Base-by-base conservation (phyloP, 2,329 filamentous ascomycete genomes). In the Orbilia quercus region DNA sequence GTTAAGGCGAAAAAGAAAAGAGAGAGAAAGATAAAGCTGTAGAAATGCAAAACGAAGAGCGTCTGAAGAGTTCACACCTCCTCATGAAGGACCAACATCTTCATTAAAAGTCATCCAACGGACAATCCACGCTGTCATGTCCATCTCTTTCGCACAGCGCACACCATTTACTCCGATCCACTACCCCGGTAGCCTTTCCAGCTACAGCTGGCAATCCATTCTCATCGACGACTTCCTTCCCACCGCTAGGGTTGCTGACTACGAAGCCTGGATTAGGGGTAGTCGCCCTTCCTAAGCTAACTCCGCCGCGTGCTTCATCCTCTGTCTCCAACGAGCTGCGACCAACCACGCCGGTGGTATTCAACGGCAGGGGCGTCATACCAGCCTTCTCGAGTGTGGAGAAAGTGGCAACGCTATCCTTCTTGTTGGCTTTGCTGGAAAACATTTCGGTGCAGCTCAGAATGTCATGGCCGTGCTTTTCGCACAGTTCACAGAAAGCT, bases 121-220 rank as follows among this genome's bases (percentile, higher is more conserved):
- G 92, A 81, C 93, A 96, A 81, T 96, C 92, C 74, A 96, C 93
- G 79, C 94, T 97, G 81, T 97, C 91, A 80, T 99, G 95, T 12
- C 95, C 95, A 79, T 99, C 95, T 75, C 91, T 88, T 83, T 99
- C 95, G 80, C 95, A 99, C 47, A 98, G 84, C 14, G 95, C 95
- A 81, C 95, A 99, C 95, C 95, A 99, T 82, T 96, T 97, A 75
- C 89, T 87, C 62, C 89, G 87, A 78, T 98, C 92, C 76, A 94
- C 84, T 50, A 91, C 83, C 0, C 90, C 90, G 63, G 88, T 92
- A 76, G 89, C 87, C 82, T 92, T 94, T 58, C 91, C 91, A 2
- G 91, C 89, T 22, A 91, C 85, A 1, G 91, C 89, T 1, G 70
- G 55, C 42, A 67, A 1, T 87, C 88, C 59, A 84, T 85, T 59